These are phyloP conservation scores for Geoglossum cookeanum DNA, from an alignment of 2,329 filamentous ascomycete species.

Conservation along the genomic window DNA sequence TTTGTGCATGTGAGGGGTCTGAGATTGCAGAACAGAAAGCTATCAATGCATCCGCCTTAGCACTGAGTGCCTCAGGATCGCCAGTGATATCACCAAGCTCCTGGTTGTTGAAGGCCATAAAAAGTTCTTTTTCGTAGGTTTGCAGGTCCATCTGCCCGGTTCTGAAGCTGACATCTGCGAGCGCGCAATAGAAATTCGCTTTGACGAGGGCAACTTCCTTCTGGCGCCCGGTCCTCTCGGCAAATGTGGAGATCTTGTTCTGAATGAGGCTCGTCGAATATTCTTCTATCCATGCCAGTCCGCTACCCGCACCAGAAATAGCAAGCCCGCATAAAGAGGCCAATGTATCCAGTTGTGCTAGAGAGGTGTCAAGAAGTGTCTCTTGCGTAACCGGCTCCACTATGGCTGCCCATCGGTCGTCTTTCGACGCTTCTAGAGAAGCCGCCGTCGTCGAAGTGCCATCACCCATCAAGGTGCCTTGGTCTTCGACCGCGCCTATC, in stretches of 20 bases:
- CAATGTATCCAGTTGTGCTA: slow-evolving; percentile 40
- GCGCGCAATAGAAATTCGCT: slow-evolving; percentile 35
- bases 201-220: slow-evolving; percentile 33
- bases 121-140: slow-evolving; percentile 31
- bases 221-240: slow-evolving; percentile 11
- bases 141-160: slow-evolving; percentile 27
- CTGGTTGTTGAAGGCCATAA: slow-evolving; percentile 21
- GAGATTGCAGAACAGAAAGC: slow-evolving; percentile 29
- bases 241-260: slow-evolving; percentile 33
- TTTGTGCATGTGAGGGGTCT: slow-evolving; percentile 17
- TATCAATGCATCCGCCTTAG: slow-evolving; percentile 36
- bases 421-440: slow-evolving; percentile 11
- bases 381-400: slow-evolving; percentile 44
- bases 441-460: slow-evolving; percentile 8
- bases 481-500: slow-evolving; percentile 13
- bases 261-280: slow-evolving; percentile 33
- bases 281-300: slow-evolving; percentile 38
- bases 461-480: slow-evolving; percentile 9
- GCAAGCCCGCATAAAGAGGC: slow-evolving; percentile 31
- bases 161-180: slow-evolving; percentile 38
- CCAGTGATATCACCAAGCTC: slow-evolving; percentile 19
- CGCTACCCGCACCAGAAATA: slow-evolving; percentile 22
- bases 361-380: slow-evolving; percentile 46
- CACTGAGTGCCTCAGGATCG: slow-evolving; percentile 30
- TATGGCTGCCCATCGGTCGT: slow-evolving; percentile 47